Evolutionary conservation across 352 stramenopile species (phyloP).

Genomic region (Globisporangium iwayamae): DNA sequence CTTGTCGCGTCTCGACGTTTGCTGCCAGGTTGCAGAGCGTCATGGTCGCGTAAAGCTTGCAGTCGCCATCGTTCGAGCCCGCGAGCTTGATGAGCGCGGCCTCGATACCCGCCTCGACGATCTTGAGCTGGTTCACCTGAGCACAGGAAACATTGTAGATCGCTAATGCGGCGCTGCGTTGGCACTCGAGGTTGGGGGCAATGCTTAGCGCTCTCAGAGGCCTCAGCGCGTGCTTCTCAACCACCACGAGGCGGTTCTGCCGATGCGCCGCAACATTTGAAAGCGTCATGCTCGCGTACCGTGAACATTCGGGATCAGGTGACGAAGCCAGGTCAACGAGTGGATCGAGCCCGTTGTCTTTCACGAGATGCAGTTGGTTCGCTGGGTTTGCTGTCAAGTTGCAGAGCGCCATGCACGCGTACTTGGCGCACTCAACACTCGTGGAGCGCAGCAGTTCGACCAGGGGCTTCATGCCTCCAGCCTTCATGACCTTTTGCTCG

Average conservation of each 20-base stretch:
- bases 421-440: constrained; percentile 71
- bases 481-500: constrained; percentile 79
- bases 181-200: constrained; percentile 84
- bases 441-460: constrained; percentile 49
- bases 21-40: constrained; percentile 94
- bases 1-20: constrained; percentile 88
- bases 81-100: constrained; percentile 85
- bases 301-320: constrained; percentile 69
- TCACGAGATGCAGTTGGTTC: constrained; percentile 90
- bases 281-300: constrained; percentile 93
- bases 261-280: constrained; percentile 91
- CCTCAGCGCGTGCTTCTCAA: constrained; percentile 77
- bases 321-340: constrained; percentile 80
- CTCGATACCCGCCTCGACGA: constrained; percentile 88
- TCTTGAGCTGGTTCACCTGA: constrained; percentile 86
- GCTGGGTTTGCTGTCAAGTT: constrained; percentile 91
- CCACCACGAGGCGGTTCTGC: constrained; percentile 85
- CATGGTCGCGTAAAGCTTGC: constrained; percentile 94
- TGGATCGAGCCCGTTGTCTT: constrained; percentile 67
- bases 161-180: constrained; percentile 87
- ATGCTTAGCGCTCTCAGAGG: constrained; percentile 82
- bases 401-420: constrained; percentile 92
- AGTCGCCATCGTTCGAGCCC: constrained; percentile 86
- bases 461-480: constrained; percentile 57
- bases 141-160: constrained; percentile 96